Evolutionary conservation across 768 basidiomycete genomes (phyloP).

Genomic region (Termitomyces sp.): DNA sequence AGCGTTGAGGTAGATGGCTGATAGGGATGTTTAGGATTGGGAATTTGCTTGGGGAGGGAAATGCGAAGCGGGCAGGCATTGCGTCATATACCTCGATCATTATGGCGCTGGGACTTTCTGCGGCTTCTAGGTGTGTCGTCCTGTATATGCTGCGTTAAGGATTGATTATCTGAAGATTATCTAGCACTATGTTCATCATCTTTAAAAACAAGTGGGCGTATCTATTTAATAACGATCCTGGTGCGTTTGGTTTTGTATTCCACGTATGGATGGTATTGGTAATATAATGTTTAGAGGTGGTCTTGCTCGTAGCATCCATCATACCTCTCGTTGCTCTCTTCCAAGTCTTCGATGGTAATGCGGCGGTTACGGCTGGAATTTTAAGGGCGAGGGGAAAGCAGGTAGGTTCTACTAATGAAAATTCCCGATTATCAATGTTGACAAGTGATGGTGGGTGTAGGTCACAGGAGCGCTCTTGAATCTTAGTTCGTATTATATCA

Average conservation of each 20-base stretch:
- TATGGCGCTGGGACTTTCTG: conserved; percentile 60
- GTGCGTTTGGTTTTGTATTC: conserved; percentile 28
- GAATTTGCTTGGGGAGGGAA: conserved; percentile 82
- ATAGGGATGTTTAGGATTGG: conserved; percentile 55
- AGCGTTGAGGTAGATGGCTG: not conserved
- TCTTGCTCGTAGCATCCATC: conserved; percentile 61
- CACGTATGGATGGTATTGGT: not conserved
- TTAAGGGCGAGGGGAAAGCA: conserved; percentile 83
- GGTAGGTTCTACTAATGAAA: conserved; percentile 22
- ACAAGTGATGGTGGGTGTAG: not conserved
- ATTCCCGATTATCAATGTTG: not conserved
- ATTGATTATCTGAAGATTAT: not conserved
- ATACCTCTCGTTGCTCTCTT: conserved; percentile 75
- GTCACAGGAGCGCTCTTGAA: conserved; percentile 73
- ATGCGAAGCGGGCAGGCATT: conserved; percentile 68
- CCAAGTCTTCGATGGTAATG: conserved; percentile 83
- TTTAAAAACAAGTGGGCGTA: conserved; percentile 70
- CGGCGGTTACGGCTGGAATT: conserved; percentile 69
- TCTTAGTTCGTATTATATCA: conserved; percentile 74
- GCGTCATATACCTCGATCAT: conserved; percentile 63
- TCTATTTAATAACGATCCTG: conserved; percentile 69
- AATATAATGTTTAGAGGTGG: conserved; percentile 38
- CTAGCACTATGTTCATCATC: conserved; percentile 53
- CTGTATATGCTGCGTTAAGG: not conserved
- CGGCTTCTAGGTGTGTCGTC: conserved; percentile 54